Evolutionary conservation across 805 yeast genomes (phyloP), one percentile per base, ranked within the genome.

Genomic region (Zygotorulaspora florentina): DNA sequence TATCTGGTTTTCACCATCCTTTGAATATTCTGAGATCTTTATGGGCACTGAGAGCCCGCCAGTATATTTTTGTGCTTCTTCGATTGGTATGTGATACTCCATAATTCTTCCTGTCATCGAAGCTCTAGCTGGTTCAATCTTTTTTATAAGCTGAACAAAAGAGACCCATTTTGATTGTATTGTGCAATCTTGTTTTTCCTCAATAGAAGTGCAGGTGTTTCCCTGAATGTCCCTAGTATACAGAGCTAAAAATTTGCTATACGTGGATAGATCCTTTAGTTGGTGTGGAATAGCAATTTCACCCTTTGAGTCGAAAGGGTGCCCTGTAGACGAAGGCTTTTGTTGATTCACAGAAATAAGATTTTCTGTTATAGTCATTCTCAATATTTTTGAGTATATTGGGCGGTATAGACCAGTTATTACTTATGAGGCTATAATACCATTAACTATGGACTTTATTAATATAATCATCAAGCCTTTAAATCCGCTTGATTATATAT

Each of bases 211-310:
- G 8, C 62, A 47, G 2, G 45, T 45, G 43, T 43, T 46, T 11
- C 51, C 45, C 3, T 52, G 46, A 1, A 35, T 27, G 31, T 55
- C 43, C 51, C 71, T 62, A 6, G 73, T 61, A 56, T 70, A 71
- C 10, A 71, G 52, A 8, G 70, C 69, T 25, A 69, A 47, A 39
- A 72, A 57, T 50, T 68, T 71, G 51, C 70, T 65, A 42, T 58
- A 71, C 1, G 73, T 69, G 1, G 75, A 72, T 18, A 54, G 26
- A 40, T 64, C 57, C 13, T 46, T 45, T 6, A 35, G 27, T 15
- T 51, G 48, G 43, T 60, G 62, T 1, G 54, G 47, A 27, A 59
- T 54, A 12, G 43, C 47, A 29, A 45, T 47, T n/a, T 58, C 62
- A 13, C 40, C 42, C n/a, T 27, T 45, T 20, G 38, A 23, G 33